Evolutionary conservation across 2,329 filamentous ascomycete genomes (phyloP), one percentile per base, ranked within the genome.

Genomic region (Claviceps spartinae): DNA sequence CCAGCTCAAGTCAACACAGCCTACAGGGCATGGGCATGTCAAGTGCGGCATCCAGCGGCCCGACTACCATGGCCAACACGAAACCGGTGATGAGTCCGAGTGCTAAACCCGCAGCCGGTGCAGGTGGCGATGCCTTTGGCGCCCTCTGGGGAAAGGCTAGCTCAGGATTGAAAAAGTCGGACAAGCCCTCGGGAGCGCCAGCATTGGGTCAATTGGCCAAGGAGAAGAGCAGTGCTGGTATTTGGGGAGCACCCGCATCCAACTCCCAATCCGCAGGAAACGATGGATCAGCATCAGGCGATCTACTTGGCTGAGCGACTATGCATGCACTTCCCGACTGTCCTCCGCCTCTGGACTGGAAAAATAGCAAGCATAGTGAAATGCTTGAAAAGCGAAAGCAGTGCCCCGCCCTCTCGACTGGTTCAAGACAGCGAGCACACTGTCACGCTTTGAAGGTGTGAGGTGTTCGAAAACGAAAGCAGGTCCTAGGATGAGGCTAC

Each of bases 171-270:
- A 89, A 89, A 73, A 94, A 93, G 71, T 69, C 77, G 1, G 75
- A 69, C 54, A 77, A 82, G 2, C 73, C 77, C 13, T 74, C 72
- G 9, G 72, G 76, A 51, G 85, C 85, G 0, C 83, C 88, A 49
- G 90, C 90, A 52, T 78, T 98, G 70, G 90, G 89, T 34, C 90
- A 95, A 66, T 81, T 98, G 68, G 91, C 90, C n/a, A 96, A 96
- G 74, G 89, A 96, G 70, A 96, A 97, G 77, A 93, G 89, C 54
- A 89, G 83, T 60, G 89, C 90, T 16, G 89, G 90, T 7, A 88
- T 98, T 57, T 98, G 94, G 89, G 93, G 91, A 18, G 79, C 86
- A 0, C 76, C 85, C 16, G 74, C 81, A 47, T 54, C 72, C 58
- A 49, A 63, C 5, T 52, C 61, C n/a, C 64, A 69, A 55, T 59